Evolutionary conservation across 192 early-diverging fungal genomes (phyloP).

Genomic region (Phycomyces blakesleeanus): DNA sequence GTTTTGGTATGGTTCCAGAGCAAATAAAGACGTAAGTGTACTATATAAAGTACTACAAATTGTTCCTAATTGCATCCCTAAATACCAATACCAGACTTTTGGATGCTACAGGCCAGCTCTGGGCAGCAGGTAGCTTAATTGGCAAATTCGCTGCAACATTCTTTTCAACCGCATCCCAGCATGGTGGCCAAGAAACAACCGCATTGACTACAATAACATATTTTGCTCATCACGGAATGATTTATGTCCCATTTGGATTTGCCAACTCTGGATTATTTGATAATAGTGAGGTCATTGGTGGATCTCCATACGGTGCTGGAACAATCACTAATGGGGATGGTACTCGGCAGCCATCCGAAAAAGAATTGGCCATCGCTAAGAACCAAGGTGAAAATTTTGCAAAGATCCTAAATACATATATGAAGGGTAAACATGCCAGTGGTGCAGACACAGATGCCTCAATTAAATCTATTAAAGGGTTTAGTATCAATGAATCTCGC

Average conservation of each 20-base stretch:
- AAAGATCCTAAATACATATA: conserved; percentile 36
- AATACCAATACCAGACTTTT: conserved; percentile 19
- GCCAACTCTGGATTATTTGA: conserved; percentile 18
- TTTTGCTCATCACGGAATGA: conserved; percentile 76
- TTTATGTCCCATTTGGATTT: conserved; percentile 71
- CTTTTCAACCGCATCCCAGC: conserved; percentile 69
- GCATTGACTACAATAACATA: conserved; percentile 61
- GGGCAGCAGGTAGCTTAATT: conserved; percentile 49
- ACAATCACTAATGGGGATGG: conserved; percentile 31
- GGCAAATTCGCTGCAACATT: conserved; percentile 75
- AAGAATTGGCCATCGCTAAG: conserved; percentile 57
- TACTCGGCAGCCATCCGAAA: conserved; percentile 52
- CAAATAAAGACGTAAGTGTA: conserved; percentile 63
- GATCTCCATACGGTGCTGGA: conserved; percentile 32
- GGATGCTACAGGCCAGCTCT: conserved; percentile 34
- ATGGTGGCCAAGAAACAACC: conserved; percentile 80
- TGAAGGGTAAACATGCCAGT: conserved; percentile 2
- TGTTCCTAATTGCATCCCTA: neutral
- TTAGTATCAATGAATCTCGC: too few relatives aligned
- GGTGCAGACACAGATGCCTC: neutral
- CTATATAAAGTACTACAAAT: neutral
- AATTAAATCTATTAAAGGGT: neutral
- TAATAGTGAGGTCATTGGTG: conserved; percentile 27
- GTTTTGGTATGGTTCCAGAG: conserved; percentile 70
- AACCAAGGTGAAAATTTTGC: conserved; percentile 58